Conservation (phyloP, 805 yeast species). For the Suhomyces faveliae region DNA sequence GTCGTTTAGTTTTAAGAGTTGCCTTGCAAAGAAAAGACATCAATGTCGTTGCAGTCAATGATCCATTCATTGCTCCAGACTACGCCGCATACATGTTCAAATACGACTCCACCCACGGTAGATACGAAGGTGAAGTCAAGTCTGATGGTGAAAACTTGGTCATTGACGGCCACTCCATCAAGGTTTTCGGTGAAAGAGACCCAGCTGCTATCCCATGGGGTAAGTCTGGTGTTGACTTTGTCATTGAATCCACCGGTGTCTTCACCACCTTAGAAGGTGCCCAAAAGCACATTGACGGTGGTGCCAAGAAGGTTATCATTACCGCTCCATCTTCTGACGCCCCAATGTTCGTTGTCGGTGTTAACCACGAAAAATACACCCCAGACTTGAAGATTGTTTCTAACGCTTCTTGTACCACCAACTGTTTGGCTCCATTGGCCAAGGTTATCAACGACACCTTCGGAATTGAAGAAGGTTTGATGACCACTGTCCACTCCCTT, state of each 20-base stretch:
- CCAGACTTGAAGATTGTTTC: constrained; percentile 32
- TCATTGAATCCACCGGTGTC: constrained; percentile 36
- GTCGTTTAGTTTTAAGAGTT: constrained; percentile 35
- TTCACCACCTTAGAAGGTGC: constrained; percentile 36
- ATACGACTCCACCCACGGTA: constrained; percentile 38
- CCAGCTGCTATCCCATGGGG: constrained; percentile 37
- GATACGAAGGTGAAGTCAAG: constrained; percentile 29
- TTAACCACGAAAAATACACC: constrained; percentile 33
- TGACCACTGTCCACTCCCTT: constrained; percentile 39
- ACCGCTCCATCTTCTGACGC: constrained; percentile 38
- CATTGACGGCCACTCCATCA: constrained; percentile 28
- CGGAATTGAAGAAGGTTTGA: constrained; percentile 36
- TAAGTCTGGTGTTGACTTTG: constrained; percentile 30
- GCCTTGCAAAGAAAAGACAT: constrained; percentile 32
- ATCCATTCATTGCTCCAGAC: constrained; percentile 35
- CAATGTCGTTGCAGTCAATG: constrained; percentile 33
- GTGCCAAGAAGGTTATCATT: constrained; percentile 36
- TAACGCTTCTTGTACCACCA: constrained; percentile 39
- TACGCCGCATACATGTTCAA: constrained; percentile 38
- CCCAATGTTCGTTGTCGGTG: constrained; percentile 38
- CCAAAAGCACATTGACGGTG: constrained; percentile 36
- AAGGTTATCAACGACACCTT: constrained; percentile 35
- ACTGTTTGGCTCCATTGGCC: constrained; percentile 39
- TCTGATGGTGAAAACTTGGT: constrained; percentile 23
- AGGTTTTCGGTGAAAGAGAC: constrained; percentile 35